Evolutionary conservation across 192 early-diverging fungal species (phyloP).

Genomic region (Polychytrium aggregatum): DNA sequence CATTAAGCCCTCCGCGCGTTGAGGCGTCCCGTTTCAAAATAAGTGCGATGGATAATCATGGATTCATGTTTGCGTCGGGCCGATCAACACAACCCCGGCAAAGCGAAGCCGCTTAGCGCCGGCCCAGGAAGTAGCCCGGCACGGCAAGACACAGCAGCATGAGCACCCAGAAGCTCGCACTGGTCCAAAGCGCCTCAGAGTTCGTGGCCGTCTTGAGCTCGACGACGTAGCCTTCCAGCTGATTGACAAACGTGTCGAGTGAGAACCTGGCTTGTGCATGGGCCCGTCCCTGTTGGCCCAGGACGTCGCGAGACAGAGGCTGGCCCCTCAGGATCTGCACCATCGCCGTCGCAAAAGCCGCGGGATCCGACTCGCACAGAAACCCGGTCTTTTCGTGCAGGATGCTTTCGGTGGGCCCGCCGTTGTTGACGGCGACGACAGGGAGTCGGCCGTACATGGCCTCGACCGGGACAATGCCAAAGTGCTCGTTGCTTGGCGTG

Average conservation of each 20-base stretch:
- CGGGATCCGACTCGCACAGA: conserved; percentile 46
- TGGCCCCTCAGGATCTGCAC: conserved; percentile 20
- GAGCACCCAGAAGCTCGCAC: too few species aligned
- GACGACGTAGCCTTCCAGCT: conserved; percentile 54
- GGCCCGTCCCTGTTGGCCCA: conserved; percentile 58
- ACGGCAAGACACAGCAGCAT: too few species aligned
- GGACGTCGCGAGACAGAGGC: conserved; percentile 15
- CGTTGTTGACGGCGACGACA: conserved; percentile 77
- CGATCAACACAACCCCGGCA: too few species aligned
- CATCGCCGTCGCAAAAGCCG: conserved; percentile 57
- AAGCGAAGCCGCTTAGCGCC: too few species aligned
- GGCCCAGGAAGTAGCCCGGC: too few species aligned
- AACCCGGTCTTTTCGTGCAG: conserved; percentile 63
- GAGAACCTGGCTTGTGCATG: conserved; percentile 55
- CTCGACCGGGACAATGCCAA: conserved; percentile 95
- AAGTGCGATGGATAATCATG: too few species aligned
- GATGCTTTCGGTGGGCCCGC: conserved; percentile 78
- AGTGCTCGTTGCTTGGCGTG: conserved; percentile 89
- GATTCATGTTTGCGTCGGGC: too few species aligned
- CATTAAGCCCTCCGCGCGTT: too few species aligned
- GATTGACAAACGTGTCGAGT: conserved; percentile 49
- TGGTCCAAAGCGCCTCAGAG: too few species aligned
- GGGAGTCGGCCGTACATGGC: conserved; percentile 84
- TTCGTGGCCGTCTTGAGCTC: conserved; percentile 5
- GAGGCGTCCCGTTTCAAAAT: too few species aligned